Base-by-base conservation (phyloP, 106 monocot species). In the Iris macrosiphon region DNA sequence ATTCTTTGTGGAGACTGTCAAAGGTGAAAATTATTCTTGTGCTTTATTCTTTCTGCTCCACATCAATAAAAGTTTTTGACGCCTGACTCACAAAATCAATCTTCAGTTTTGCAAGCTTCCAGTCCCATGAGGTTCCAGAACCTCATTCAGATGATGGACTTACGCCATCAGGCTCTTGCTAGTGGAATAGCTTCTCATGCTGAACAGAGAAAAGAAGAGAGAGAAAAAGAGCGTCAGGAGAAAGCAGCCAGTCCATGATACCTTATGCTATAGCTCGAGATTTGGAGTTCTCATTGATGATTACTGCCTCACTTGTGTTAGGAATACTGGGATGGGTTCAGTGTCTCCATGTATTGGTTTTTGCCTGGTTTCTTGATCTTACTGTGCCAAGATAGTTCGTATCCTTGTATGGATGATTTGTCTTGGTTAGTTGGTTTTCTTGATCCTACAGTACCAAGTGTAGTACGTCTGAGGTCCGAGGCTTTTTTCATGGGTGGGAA, bases 221-320 rank as follows among this genome's bases (percentile, higher is more conserved):
- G 87, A 48, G 90, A 80, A 63, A 91, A 98, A 81, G 98, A 91
- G 54, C 90, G 76, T 37, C 38, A 59, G 14, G 87, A 98, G 61
- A 91, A 87, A 45, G 77, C 77, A 35, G 48, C 65, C 13, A 45
- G 70, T 10, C 53, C 65, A 11, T 73, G 72, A 75, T 40, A n/a
- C n/a, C 40, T 50, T 10, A 4, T 30, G 29, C 29, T 49, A 15
- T 46, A 31, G 32, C 6, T 33, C 32, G 13, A 32, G n/a, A 33
- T 7, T 26, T 20, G 32, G 33, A 32, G 13, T n/a, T n/a, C n/a
- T n/a, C n/a, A n/a, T 35, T 6, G 34, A 6, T 4, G 34, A 35
- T 10, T 10, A 35, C 10, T 35, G 34, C 34, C 10, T 35, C 34
- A 35, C 34, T 35, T 35, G 4, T 35, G n/a, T n/a, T n/a, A n/a